phyloP scores from a whole-genome alignment of 2,329 filamentous ascomycete species.

The Spiromastix sp. region DNA sequence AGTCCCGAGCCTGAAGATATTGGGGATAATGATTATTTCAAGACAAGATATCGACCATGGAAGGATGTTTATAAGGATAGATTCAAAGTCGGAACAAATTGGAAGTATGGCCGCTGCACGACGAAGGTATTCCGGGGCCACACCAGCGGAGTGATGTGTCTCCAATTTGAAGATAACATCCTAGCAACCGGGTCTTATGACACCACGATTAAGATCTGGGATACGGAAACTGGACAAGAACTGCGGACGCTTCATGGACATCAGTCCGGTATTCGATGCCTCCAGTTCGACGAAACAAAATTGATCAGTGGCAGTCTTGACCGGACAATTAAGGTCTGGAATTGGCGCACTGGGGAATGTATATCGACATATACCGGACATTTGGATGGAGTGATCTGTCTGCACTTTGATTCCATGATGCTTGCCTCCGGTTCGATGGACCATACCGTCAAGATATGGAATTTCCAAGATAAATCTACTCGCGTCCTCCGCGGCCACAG shows the following conservation, averaged over 20 bases:
- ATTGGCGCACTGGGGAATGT: conserved; percentile 85
- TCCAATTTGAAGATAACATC: conserved; percentile 78
- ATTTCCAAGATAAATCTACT: conserved; percentile 73
- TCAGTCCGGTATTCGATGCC: conserved; percentile 68
- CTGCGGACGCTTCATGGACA: conserved; percentile 79
- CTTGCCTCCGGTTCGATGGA: conserved; percentile 86
- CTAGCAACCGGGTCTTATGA: conserved; percentile 94
- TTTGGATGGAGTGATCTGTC: conserved; percentile 68
- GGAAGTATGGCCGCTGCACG: conserved; percentile 87
- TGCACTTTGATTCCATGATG: conserved; percentile 77
- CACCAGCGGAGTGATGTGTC: conserved; percentile 73
- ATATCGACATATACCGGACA: conserved; percentile 74
- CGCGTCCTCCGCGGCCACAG: conserved; percentile 73
- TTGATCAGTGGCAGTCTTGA: conserved; percentile 87
- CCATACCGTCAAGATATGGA: conserved; percentile 83
- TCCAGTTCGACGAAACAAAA: conserved; percentile 89
- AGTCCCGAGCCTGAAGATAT: conserved; percentile 4
- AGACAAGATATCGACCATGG: conserved; percentile 59
- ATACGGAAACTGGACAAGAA: conserved; percentile 78
- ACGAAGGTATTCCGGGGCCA: conserved; percentile 79
- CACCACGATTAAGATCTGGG: conserved; percentile 90
- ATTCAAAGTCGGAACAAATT: conserved; percentile 93
- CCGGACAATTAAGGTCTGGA: conserved; percentile 84
- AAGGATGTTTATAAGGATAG: conserved; percentile 95
- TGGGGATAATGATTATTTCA: conserved; percentile 38